Conservation (phyloP, 768 basidiomycete genomes). For the Roridomyces roridus region DNA sequence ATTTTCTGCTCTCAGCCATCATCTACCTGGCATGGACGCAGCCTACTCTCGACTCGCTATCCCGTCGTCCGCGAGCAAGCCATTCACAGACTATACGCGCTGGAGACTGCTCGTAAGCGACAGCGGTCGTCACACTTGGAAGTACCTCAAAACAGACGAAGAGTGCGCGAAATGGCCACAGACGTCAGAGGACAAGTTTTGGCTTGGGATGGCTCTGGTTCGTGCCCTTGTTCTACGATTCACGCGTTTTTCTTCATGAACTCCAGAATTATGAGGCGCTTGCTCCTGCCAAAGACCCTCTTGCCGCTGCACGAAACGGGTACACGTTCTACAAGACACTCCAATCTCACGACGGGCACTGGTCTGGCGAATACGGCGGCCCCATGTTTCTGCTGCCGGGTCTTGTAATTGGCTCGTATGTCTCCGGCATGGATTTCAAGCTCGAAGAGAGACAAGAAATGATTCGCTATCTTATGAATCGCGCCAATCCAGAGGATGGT, state of each 20-base stretch:
- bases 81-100: constrained; percentile 80
- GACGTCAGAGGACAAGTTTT: constrained; percentile 83
- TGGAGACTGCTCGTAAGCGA: constrained; percentile 83
- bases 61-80: constrained; percentile 51
- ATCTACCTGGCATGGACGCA: not conserved
- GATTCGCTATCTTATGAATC: constrained; percentile 90
- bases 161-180: constrained; percentile 76
- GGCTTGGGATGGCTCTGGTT: constrained; percentile 82
- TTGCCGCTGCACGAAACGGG: constrained; percentile 86
- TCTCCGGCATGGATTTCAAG: constrained; percentile 81
- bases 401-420: constrained; percentile 94
- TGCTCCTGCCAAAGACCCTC: constrained; percentile 65
- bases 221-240: constrained; percentile 33
- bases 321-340: constrained; percentile 89
- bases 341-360: constrained; percentile 92
- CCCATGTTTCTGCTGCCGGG: constrained; percentile 89
- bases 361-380: constrained; percentile 93
- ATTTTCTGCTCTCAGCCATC: too few species aligned
- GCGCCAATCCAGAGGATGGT: constrained; percentile 79
- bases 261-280: constrained; percentile 66
- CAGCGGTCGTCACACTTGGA: constrained; percentile 86
- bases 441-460: constrained; percentile 86
- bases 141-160: constrained; percentile 73
- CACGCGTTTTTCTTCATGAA: not conserved
- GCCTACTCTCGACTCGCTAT: constrained; percentile 62